Evolutionary conservation across 176 grass and related monocot genomes (phyloP), one percentile per base, ranked within the genome.

Genomic region (Lolium multiflorum): DNA sequence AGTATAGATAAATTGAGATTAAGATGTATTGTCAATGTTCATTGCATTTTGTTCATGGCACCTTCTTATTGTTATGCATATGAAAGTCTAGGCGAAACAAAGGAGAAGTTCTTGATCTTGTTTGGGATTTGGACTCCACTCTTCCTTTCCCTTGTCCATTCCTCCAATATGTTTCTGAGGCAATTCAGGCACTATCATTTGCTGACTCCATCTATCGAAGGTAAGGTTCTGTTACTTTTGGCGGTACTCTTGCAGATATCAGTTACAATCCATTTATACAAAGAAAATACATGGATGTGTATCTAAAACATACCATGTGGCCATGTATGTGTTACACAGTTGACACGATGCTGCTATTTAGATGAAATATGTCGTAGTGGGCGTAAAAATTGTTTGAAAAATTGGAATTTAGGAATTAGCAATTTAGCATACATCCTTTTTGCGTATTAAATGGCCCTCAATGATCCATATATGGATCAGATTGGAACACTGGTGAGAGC

Each of bases 111-210:
- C 68, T 75, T 83, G 86, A 89, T 82, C 63, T 92, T 81, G 90
- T 96, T 60, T 98, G 96, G 96, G 96, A 98, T 89, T 81, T 98
- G 93, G 96, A 98, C 91, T 94, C 93, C 14, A 85, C 59, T 77
- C 93, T 98, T 92, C 76, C 90, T 79, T 96, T 98, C 31, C 96
- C 93, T 80, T 89, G 74, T 39, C 64, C 84, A 39, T 85, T 98
- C 69, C 54, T 78, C 46, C 81, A 91, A 47, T 98, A 96, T 78
- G 43, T 92, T 86, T 71, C 67, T 76, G 68, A 84, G 80, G 88
- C 93, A 18, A 91, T 96, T 84, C 86, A 31, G 35, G 79, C 87
- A 71, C 46, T 90, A 76, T 84, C 83, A 65, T 92, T 80, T 88
- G 64, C 71, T 63, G 47, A 92, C 81, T 92, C 88, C 44, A 77